Evolutionary conservation across 148 eudicot species (phyloP).

Genomic region (Nepenthes mirabilis): DNA sequence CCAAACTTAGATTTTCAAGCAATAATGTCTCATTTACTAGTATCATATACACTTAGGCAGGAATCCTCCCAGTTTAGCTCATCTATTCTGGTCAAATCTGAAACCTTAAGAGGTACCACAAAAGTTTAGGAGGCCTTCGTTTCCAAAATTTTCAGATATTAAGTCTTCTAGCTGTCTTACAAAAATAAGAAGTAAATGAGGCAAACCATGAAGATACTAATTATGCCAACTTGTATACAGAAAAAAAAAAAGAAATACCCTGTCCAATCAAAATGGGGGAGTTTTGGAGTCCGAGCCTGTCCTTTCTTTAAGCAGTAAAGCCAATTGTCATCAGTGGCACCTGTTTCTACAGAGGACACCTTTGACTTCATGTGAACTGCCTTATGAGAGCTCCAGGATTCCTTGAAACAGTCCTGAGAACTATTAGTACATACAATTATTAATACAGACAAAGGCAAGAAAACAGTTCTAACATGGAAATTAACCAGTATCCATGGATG

Average conservation of each 20-base stretch:
- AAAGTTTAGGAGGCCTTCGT: no score
- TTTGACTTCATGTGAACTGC: constrained; percentile 66
- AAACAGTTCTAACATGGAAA: not conserved
- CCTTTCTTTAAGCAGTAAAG: constrained; percentile 86
- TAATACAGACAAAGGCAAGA: constrained; percentile 4
- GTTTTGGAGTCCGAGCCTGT: constrained; percentile 63
- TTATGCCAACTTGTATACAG: not conserved
- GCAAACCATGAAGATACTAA: no score
- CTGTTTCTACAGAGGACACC: constrained; percentile 26
- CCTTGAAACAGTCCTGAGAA: constrained; percentile 96
- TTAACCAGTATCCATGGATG: not conserved
- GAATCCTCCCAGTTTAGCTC: no score
- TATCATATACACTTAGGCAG: no score
- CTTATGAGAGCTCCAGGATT: constrained; percentile 91
- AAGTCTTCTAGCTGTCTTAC: no score
- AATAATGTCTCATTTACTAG: no score
- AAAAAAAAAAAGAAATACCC: constrained; percentile 46
- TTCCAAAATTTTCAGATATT: no score
- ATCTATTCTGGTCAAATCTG: no score
- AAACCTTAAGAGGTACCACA: no score
- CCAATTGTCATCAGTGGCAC: constrained; percentile 45
- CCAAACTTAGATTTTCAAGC: no score
- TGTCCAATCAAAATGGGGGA: constrained; percentile 88
- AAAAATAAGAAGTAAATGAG: no score
- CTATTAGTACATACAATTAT: constrained; percentile 24